Evolutionary conservation across 1,284 basidiomycete genomes (phyloP).

Genomic region (Microstroma glucosiphilum): DNA sequence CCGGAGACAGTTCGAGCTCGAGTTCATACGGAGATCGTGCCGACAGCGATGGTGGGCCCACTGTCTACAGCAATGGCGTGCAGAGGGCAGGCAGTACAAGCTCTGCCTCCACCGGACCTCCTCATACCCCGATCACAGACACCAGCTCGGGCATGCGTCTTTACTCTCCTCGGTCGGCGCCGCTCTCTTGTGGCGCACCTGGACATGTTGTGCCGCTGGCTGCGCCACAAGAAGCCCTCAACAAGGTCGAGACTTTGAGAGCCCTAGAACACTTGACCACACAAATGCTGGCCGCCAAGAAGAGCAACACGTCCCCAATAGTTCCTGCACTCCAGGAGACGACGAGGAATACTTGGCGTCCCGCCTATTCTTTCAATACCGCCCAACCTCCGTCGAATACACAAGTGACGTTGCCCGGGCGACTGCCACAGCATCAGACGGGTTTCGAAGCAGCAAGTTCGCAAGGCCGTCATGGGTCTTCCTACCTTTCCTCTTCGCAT

Average conservation of each 20-base stretch:
- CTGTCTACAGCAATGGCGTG: too few species aligned
- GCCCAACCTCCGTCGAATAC: background rate
- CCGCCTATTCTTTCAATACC: background rate
- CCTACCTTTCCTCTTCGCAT: background rate
- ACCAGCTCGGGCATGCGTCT: background rate
- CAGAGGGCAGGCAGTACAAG: too few species aligned
- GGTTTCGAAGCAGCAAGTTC: background rate
- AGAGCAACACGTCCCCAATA: background rate
- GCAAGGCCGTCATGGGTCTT: background rate
- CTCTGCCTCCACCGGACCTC: too few species aligned
- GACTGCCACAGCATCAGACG: background rate
- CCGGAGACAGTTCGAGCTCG: too few species aligned
- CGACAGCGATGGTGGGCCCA: too few species aligned
- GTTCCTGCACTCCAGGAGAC: background rate
- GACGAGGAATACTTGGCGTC: slow-evolving; percentile 2
- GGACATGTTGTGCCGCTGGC: background rate
- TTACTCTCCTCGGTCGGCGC: background rate
- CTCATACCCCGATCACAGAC: too few species aligned
- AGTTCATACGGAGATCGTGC: too few species aligned
- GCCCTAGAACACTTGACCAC: background rate
- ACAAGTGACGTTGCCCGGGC: too few species aligned
- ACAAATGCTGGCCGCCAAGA: background rate
- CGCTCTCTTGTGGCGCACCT: background rate
- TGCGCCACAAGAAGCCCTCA: background rate
- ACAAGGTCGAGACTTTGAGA: background rate